Conservation (phyloP, 345 rosid species). For the Toxicodendron radicans region DNA sequence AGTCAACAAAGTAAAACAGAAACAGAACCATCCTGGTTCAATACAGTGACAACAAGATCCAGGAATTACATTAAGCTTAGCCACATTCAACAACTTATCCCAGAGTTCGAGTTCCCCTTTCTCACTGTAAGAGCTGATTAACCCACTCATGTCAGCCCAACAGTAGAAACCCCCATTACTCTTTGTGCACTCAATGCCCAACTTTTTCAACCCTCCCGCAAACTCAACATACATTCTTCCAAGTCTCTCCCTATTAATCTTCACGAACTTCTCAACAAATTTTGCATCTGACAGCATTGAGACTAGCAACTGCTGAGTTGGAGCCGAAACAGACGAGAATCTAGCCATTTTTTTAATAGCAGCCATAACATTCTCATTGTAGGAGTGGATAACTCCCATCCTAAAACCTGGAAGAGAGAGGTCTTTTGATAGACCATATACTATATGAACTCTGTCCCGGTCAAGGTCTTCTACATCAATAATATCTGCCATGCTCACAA, state of each 20-base stretch:
- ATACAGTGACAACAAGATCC: conserved; percentile 94
- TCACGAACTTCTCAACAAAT: conserved; percentile 47
- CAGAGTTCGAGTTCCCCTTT: conserved; percentile 94
- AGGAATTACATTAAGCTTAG: conserved; percentile 71
- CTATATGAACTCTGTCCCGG: conserved; percentile 70
- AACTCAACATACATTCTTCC: conserved; percentile 35
- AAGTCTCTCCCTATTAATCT: conserved; percentile 54
- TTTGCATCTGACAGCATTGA: conserved; percentile 59
- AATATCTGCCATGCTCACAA: conserved; percentile 79
- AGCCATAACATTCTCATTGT: conserved; percentile 53
- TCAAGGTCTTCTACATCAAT: conserved; percentile 59
- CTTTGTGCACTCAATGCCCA: conserved; percentile 62
- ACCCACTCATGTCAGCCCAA: conserved; percentile 88
- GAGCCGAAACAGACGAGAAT: conserved; percentile 74
- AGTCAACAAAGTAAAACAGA: conserved; percentile 65
- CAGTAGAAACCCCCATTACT: conserved; percentile 75
- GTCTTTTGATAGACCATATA: conserved; percentile 70
- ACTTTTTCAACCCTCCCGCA: conserved; percentile 55
- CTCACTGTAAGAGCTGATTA: conserved; percentile 68
- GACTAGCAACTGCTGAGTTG: conserved; percentile 58
- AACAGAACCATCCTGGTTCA: conserved; percentile 91
- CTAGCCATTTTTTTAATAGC: conserved; percentile 66
- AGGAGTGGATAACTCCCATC: conserved; percentile 67
- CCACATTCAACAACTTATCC: conserved; percentile 74
- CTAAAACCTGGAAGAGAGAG: conserved; percentile 69